Evolutionary conservation across 1,284 basidiomycete species (phyloP).

Genomic region (Leccinum subspadiceum): DNA sequence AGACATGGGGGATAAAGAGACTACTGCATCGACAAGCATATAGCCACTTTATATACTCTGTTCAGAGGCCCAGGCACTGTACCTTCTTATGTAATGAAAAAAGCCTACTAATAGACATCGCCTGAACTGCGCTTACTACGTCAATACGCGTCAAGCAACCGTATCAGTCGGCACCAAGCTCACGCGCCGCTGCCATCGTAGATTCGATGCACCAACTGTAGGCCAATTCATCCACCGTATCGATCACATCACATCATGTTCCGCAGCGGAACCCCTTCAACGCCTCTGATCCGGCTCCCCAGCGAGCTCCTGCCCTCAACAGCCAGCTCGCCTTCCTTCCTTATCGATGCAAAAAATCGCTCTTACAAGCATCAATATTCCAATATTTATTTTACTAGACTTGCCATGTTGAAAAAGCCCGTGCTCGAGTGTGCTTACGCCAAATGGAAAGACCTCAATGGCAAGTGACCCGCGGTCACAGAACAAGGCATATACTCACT

Average conservation of each 20-base stretch:
- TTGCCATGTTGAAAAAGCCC: slow-evolving; percentile 60
- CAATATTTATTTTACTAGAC: slow-evolving; percentile 86
- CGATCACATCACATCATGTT: background rate
- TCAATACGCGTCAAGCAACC: too few species aligned
- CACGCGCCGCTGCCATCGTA: background rate
- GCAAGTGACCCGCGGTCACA: slow-evolving; percentile 11
- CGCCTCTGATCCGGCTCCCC: slow-evolving; percentile 22
- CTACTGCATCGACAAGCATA: background rate
- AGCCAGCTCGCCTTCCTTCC: slow-evolving; percentile 52
- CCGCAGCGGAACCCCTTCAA: slow-evolving; percentile 17
- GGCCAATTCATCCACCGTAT: background rate
- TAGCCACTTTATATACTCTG: slow-evolving; percentile 6
- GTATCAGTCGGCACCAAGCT: too few species aligned
- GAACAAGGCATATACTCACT: slow-evolving; percentile 13
- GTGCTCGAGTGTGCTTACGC: slow-evolving; percentile 65
- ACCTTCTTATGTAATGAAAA: background rate
- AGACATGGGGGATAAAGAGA: slow-evolving; percentile 32
- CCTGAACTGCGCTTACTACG: too few species aligned
- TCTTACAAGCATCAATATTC: slow-evolving; percentile 89
- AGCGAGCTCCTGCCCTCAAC: slow-evolving; percentile 39
- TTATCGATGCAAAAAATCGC: slow-evolving; percentile 52
- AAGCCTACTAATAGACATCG: too few species aligned
- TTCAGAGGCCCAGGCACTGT: background rate
- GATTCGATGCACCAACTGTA: background rate
- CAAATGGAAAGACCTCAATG: slow-evolving; percentile 61